Evolutionary conservation across 495 filamentous ascomycete species (phyloP), one percentile per base, ranked within the genome.

Genomic region (Aspergillus kassunensis): DNA sequence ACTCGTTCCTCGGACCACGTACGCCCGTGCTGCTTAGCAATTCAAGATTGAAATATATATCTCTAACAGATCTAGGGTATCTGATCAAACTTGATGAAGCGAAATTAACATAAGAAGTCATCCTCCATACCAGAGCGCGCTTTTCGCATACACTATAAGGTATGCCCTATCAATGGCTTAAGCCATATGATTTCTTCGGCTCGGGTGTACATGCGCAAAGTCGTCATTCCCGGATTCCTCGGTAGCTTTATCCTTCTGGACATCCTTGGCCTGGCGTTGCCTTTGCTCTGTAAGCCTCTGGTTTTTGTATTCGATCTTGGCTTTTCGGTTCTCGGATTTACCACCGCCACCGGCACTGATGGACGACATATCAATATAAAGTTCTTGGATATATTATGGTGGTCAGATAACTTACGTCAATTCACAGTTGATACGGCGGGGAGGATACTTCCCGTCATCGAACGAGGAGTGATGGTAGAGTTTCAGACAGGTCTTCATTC

Each of bases 401-500:
- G 41, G 16, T 13, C 18, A 13, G 41, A 15, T 10, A 36, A 79
- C 82, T 61, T 68, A 90, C 82, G 89, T 97, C 54, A 98, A 73
- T 70, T 98, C 93, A 30, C 96, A 88, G 64, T 96, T 97, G 53
- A 98, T 91, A 69, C 86, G 85, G 55, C 84, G 68, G 42, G 76
- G 63, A 6, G 78, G 73, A 51, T 73, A 76, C 46, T 73, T 75
- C 31, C 81, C 83, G 58, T 90, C 87, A 53, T 89, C 78, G 63
- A 97, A 96, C 42, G 71, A 78, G 53, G 82, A 87, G 69, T 96
- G 90, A 69, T 98, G 92, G 66, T 90, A 89, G 42, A 88, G 78
- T 65, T 88, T 86, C 56, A 98, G 75, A 60, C 89, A 95, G 41
- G 89, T 91, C 78, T 95, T 87, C 91, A 97, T 95, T 64, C 85